These are phyloP conservation scores for Cladophialophora exuberans DNA, from an alignment of 2,329 filamentous ascomycete species.

Conservation along the genomic window DNA sequence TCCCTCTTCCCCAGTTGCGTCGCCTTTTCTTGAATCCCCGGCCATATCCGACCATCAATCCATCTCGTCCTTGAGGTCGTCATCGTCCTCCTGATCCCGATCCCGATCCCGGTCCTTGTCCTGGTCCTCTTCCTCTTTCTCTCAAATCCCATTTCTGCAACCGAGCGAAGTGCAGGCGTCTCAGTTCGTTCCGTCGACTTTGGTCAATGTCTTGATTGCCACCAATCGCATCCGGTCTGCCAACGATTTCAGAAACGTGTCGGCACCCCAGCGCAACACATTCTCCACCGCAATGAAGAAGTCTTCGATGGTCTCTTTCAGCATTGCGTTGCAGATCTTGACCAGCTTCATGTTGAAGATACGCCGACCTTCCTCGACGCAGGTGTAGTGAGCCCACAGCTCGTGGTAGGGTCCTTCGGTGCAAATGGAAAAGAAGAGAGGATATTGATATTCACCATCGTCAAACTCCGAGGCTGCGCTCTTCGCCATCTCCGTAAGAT, in stretches of 20 bases:
- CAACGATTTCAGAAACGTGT: conserved; percentile 21
- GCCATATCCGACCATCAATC: background rate
- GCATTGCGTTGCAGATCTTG: conserved; percentile 16
- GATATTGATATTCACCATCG: conserved; percentile 24
- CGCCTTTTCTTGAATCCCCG: background rate
- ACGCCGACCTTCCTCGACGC: conserved; percentile 12
- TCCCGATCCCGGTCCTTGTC: background rate
- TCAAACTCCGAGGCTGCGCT: background rate
- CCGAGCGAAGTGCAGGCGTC: background rate
- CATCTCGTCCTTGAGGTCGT: background rate
- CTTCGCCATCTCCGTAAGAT: conserved; percentile 11
- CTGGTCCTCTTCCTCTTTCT: background rate
- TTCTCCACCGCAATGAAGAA: conserved; percentile 19
- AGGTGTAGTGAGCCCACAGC: conserved; percentile 32
- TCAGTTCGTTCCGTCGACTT: background rate
- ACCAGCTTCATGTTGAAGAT: conserved; percentile 19
- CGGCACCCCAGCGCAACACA: conserved; percentile 22
- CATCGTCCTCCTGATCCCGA: background rate
- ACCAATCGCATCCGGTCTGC: conserved; percentile 17
- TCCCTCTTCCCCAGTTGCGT: background rate
- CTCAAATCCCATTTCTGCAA: background rate
- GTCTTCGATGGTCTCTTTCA: conserved; percentile 10
- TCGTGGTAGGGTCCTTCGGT: conserved; percentile 33
- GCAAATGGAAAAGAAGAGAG: conserved; percentile 34
- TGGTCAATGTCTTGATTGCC: background rate